Base-by-base conservation (phyloP, 345 rosid genomes). In the Hirschfeldia incana region DNA sequence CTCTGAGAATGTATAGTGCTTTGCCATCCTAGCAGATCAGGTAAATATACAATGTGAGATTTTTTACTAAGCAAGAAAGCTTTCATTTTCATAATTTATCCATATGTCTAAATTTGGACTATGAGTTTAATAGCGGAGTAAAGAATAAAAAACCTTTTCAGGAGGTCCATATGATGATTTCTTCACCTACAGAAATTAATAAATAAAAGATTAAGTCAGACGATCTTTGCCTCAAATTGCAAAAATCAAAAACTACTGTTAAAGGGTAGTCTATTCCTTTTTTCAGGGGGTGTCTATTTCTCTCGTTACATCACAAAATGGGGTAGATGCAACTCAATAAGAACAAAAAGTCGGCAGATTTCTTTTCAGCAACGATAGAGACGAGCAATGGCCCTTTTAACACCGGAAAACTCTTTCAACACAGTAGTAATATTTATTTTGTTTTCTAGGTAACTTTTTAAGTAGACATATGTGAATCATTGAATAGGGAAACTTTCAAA, bases 1-100 rank as follows among this genome's bases (percentile, higher is more conserved):
- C 97, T 72, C 88, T 86, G 65, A 94, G 93, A 76, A 90, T 78
- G 68, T 74, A 33, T 69, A 88, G 53, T 65, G 92, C 91, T 78
- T 87, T 87, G 69, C 86, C 88, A 77, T 88, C 97, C 97, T 94
- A 82, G 74, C 16, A 46, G 44, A 74, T 17, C 55, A 81, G 42
- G 71, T 57, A 9, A 42, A 70, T 17, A 69, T 8, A 75, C 34
- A 78, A 67, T 7, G 62, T 6, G 0, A 13, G 57, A 60, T 15
- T 51, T 7, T 29, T 59, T n/a, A 69, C 4, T 68, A 46, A 58
- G 67, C 44, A 46, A 69, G 13, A 67, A 51, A 63, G 6, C 51
- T 37, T 69, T 74, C 66, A 67, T 34, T 51, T 49, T 28, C 62
- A 51, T n/a, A 67, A 21, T 72, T 36, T 58, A 74, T 77, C 29